phyloP scores from a whole-genome alignment of 2,329 filamentous ascomycete genomes.

The Delphinella strobiligena region DNA sequence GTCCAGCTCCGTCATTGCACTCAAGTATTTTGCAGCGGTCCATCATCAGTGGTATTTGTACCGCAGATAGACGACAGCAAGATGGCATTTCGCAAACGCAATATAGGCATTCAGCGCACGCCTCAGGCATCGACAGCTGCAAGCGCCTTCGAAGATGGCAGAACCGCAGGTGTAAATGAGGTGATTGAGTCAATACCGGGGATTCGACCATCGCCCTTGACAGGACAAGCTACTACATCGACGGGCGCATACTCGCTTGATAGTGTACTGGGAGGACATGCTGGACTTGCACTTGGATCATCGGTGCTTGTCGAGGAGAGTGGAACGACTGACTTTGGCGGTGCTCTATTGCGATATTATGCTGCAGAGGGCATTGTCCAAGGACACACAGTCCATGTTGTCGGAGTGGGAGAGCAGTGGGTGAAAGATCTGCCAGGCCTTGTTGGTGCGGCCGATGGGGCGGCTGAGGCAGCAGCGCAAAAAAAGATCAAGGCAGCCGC shows the following conservation, averaged over 20 bases:
- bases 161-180: slow-evolving; percentile 8
- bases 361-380: slow-evolving; percentile 88
- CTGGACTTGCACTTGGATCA: slow-evolving; percentile 70
- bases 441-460: slow-evolving; percentile 32
- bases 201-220: slow-evolving; percentile 73
- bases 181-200: slow-evolving; percentile 29
- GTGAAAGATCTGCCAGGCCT: slow-evolving; percentile 71
- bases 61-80: background rate
- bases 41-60: too few species aligned
- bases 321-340: slow-evolving; percentile 88
- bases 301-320: slow-evolving; percentile 74
- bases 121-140: slow-evolving; percentile 18
- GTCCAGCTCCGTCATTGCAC: too few species aligned
- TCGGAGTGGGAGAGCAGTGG: slow-evolving; percentile 73
- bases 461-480: slow-evolving; percentile 22
- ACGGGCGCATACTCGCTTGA: slow-evolving; percentile 84
- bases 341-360: slow-evolving; percentile 73
- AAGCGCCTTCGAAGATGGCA: slow-evolving; percentile 12
- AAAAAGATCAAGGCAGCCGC: slow-evolving; percentile 28
- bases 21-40: too few species aligned
- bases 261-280: slow-evolving; percentile 71
- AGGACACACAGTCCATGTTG: slow-evolving; percentile 74
- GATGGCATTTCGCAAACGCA: slow-evolving; percentile 60
- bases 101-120: slow-evolving; percentile 30
- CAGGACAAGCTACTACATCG: slow-evolving; percentile 78